Base-by-base conservation (phyloP, 2,329 filamentous ascomycete species). In the Talaromyces sp. region DNA sequence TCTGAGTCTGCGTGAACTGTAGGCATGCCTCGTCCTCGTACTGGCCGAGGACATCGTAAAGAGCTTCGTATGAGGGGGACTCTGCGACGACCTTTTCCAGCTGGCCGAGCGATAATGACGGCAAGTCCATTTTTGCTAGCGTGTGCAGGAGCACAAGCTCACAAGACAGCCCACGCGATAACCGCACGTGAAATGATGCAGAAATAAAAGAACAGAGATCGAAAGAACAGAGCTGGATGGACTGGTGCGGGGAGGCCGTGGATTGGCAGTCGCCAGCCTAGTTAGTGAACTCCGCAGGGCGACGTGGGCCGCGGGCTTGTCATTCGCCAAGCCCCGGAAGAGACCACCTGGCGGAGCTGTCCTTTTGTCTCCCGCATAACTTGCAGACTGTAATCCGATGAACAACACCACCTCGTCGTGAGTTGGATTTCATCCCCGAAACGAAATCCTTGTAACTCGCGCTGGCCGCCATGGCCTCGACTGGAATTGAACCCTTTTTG, bases 401-500 rank as follows among this genome's bases (percentile, higher is more conserved):
- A 26, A 52, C 49, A 17, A 46, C 49, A 52, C 49, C 24, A 52
- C 27, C 58, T 58, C 64, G 63, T 58, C 35, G 41, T 41, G 32
- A 41, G 26, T 46, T 41, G 31, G 32, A 24, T 67, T 61, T 66
- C 64, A 60, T 66, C 67, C 63, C 58, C 58, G 71, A 69, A 68
- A 68, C 70, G 70, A 67, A 64, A 67, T 65, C 65, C 70, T 66
- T 63, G 64, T 65, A 65, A 58, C 59, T 53, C 58, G 43, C 43
- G 43, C n/a, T 69, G 76, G 76, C 76, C 76, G 73, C 73, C 66
- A 80, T 80, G 78, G 77, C 77, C 71, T 68, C 71, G 61, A 70
- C 74, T 70, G 70, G 76, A 66, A 67, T 85, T 72, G 80, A 82
- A 67, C 76, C 81, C 70, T 82, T 95, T 74, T 84, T 91, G 73